Percentiles rank a stretch among this genome's conserved stretches.
Conservation (phyloP, 331 rosid genomes). For the Pyracantha coccinea region DNA sequence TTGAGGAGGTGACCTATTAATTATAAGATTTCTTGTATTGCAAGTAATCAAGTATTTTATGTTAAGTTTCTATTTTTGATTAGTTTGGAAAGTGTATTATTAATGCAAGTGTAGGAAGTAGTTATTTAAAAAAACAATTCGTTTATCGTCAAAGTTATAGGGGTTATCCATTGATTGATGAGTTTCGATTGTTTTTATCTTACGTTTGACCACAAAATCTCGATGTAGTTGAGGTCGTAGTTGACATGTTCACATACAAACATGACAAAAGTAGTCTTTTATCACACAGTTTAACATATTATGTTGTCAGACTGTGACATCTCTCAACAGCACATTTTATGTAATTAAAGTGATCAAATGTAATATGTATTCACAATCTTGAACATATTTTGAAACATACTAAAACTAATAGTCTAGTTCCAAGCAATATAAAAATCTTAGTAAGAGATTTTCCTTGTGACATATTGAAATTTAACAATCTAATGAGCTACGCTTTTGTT, state of each 20-base stretch:
- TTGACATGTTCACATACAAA: background rate
- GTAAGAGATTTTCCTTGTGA: too few species aligned
- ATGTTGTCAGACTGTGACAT: background rate
- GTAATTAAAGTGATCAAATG: too few species aligned
- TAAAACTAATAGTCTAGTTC: too few species aligned
- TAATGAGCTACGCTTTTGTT: too few species aligned
- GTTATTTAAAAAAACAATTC: background rate
- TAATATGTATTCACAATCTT: background rate
- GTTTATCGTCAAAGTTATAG: background rate
- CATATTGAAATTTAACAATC: too few species aligned
- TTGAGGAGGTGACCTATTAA: background rate
- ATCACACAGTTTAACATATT: background rate
- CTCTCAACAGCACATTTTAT: too few species aligned
- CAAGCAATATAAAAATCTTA: too few species aligned
- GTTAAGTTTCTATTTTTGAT: background rate
- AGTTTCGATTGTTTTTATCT: background rate
- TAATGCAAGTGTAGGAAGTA: background rate
- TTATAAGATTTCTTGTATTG: background rate
- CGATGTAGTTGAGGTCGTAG: background rate
- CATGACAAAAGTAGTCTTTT: background rate
- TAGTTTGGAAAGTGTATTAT: background rate
- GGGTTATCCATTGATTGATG: background rate
- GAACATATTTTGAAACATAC: background rate
- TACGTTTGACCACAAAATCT: background rate
- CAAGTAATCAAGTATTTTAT: conserved; percentile 3